Conservation (phyloP, 805 yeast species). For the Ogataea degrootiae region DNA sequence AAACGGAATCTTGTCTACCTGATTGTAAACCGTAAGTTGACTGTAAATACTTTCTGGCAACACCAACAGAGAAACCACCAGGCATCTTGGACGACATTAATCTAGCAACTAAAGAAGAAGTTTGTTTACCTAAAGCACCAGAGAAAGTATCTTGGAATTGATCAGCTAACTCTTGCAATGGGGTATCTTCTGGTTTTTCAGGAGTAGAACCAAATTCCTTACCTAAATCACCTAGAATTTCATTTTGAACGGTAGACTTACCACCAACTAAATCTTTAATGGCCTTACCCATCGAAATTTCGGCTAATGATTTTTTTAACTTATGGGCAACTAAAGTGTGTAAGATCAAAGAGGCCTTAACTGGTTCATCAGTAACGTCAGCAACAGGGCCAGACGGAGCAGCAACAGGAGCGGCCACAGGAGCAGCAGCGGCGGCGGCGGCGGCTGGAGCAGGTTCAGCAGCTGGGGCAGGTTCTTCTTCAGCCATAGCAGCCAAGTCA, state of each 20-base stretch:
- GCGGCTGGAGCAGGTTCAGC: constrained; percentile 38
- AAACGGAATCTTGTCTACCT: constrained; percentile 91
- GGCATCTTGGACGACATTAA: constrained; percentile 97
- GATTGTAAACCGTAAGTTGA: constrained; percentile 87
- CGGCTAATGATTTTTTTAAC: constrained; percentile 84
- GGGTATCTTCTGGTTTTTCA: constrained; percentile 98
- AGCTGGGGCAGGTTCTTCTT: constrained; percentile 30
- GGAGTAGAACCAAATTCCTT: constrained; percentile 98
- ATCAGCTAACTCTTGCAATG: constrained; percentile 92
- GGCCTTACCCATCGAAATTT: constrained; percentile 84
- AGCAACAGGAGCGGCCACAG: constrained; percentile 56
- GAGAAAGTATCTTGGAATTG: constrained; percentile 85
- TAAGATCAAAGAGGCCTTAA: constrained; percentile 72
- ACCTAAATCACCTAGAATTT: constrained; percentile 96
- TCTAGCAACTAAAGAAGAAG: constrained; percentile 83
- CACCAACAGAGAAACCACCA: constrained; percentile 94
- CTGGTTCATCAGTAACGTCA: constrained; percentile 84
- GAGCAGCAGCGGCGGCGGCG: constrained; percentile 53
- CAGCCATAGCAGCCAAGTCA: constrained; percentile 37
- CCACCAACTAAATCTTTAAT: constrained; percentile 98
- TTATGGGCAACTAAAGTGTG: constrained; percentile 94
- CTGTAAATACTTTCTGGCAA: constrained; percentile 89
- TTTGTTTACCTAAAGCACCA: constrained; percentile 91
- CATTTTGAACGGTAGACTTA: constrained; percentile 97
- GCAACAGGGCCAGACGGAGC: constrained; percentile 76